Evolutionary conservation across 305 asterid genomes (phyloP).

Genomic region (Solanum hybrid): DNA sequence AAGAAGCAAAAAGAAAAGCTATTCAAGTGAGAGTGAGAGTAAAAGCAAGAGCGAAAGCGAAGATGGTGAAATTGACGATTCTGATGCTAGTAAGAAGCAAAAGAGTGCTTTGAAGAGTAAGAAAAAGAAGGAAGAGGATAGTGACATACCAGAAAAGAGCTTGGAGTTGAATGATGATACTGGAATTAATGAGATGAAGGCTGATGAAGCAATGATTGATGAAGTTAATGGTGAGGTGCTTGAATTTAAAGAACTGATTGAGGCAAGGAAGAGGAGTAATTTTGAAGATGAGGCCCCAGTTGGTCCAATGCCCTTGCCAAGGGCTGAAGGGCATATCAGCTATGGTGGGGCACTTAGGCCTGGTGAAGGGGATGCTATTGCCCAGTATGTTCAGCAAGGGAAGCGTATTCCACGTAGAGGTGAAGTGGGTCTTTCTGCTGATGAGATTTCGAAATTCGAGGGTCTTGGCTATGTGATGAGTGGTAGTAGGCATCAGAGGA

Average conservation of each 20-base stretch:
- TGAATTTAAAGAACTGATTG: slow-evolving; percentile 59
- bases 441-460: slow-evolving; percentile 86
- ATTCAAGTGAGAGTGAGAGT: slow-evolving; percentile 41
- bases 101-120: slow-evolving; percentile 33
- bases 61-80: slow-evolving; percentile 23
- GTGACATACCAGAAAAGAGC: slow-evolving; percentile 24
- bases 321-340: slow-evolving; percentile 95
- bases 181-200: slow-evolving; percentile 19
- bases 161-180: slow-evolving; percentile 30
- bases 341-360: slow-evolving; percentile 99
- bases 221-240: slow-evolving; percentile 45
- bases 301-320: slow-evolving; percentile 95
- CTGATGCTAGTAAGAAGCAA: slow-evolving; percentile 30
- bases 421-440: slow-evolving; percentile 98
- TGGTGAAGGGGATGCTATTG: slow-evolving; percentile 99
- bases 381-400: slow-evolving; percentile 98
- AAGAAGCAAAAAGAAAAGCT: slow-evolving; percentile 31
- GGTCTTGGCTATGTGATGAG: slow-evolving; percentile 97
- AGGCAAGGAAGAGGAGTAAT: slow-evolving; percentile 41
- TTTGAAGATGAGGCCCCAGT: slow-evolving; percentile 59
- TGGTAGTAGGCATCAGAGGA: slow-evolving; percentile 98
- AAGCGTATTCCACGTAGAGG: slow-evolving; percentile 99
- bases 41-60: slow-evolving; percentile 27
- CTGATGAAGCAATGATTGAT: slow-evolving; percentile 31
- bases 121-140: slow-evolving; percentile 33